Percentiles rank a stretch among this genome's conserved stretches.
These are phyloP conservation scores for Phytophthora aleatoria DNA, from an alignment of 352 stramenopile species.

Conservation along the genomic window DNA sequence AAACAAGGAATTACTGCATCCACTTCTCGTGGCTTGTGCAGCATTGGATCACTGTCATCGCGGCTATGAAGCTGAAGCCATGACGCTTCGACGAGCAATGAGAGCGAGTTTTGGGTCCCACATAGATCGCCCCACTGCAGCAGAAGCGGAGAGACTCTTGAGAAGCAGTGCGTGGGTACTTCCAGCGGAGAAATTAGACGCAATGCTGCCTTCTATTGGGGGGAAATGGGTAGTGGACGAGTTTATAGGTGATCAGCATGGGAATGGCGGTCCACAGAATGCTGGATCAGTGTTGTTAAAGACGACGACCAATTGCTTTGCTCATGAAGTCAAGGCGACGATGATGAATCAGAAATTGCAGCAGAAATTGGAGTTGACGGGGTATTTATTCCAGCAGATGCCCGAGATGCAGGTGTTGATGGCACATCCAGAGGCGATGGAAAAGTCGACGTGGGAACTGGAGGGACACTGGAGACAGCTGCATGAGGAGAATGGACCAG, in stretches of 20 bases:
- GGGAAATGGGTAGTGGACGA: constrained; percentile 85
- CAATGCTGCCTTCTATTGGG: constrained; percentile 67
- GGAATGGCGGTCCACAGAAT: constrained; percentile 46
- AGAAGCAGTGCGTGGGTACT: constrained; percentile 71
- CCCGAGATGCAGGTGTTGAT: constrained; percentile 57
- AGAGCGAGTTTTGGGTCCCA: constrained; percentile 37
- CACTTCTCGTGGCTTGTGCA: constrained; percentile 46
- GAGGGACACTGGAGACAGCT: constrained; percentile 85
- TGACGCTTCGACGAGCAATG: constrained; percentile 48
- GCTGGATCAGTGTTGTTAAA: constrained; percentile 72
- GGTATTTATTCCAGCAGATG: constrained; percentile 58
- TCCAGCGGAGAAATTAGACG: constrained; percentile 36
- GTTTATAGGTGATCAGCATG: constrained; percentile 65
- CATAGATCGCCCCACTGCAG: constrained; percentile 45
- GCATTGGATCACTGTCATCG: constrained; percentile 70
- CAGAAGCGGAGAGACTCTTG: constrained; percentile 47
- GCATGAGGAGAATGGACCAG: constrained; percentile 34
- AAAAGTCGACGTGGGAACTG: constrained; percentile 46
- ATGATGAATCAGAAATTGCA: constrained; percentile 46
- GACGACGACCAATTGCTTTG: constrained; percentile 60
- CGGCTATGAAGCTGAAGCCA: constrained; percentile 66
- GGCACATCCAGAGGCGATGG: constrained; percentile 31
- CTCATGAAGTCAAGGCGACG: constrained; percentile 61
- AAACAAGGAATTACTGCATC: constrained; percentile 26
- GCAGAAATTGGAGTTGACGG: constrained; percentile 64